These are phyloP conservation scores for Lactarius pseudohatsudake DNA, from an alignment of 768 basidiomycete genomes.

Conservation along the genomic window DNA sequence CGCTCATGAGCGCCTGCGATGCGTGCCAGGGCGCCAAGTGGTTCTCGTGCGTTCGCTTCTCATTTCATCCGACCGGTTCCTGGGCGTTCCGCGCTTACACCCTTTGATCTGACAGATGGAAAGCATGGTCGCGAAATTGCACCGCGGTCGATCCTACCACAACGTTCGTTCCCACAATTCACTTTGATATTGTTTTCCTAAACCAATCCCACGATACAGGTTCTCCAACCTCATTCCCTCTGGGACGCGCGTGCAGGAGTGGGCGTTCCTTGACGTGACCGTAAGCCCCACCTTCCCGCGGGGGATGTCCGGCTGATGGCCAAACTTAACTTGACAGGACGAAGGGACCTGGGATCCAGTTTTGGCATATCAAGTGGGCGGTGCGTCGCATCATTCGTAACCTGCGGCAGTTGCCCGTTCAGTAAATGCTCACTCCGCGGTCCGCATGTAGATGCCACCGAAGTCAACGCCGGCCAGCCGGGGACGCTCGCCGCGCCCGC, in stretches of 20 bases:
- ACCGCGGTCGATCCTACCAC: background rate
- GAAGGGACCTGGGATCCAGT: conserved; percentile 11
- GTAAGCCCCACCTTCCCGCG: conserved; percentile 1
- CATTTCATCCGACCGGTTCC: background rate
- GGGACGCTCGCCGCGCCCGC: background rate
- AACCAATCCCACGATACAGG: background rate
- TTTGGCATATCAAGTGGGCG: conserved; percentile 9
- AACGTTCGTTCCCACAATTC: conserved; percentile 2
- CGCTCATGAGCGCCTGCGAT: conserved; percentile 38
- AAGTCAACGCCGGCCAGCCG: background rate
- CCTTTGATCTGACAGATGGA: conserved; percentile 1
- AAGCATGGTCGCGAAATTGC: conserved; percentile 2
- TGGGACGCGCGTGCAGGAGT: conserved; percentile 12
- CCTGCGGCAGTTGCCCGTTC: no score
- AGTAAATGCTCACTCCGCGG: background rate
- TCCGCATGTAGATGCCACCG: background rate
- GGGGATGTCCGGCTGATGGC: background rate
- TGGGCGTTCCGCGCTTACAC: background rate
- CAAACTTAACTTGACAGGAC: background rate
- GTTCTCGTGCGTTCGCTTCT: conserved; percentile 26
- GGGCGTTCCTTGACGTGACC: conserved; percentile 20
- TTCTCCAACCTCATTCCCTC: conserved; percentile 9
- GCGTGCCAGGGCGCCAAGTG: conserved; percentile 33
- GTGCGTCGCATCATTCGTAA: conserved; percentile 1
- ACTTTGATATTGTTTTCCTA: background rate